Conservation (phyloP, 176 grass and related monocot species). For the Chrysopogon serrulatus region DNA sequence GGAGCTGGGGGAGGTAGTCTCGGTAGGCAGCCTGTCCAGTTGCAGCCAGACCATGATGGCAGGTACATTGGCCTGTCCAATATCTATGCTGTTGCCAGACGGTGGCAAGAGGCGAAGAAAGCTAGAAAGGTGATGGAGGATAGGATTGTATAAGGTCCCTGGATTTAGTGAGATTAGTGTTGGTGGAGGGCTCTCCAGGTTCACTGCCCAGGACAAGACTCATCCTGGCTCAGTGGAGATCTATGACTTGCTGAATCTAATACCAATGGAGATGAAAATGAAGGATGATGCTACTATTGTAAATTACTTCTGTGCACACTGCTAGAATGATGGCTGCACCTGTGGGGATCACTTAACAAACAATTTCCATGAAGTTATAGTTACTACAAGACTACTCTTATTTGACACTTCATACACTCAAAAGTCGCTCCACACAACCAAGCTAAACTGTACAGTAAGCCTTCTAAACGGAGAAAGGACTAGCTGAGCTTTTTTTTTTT, state of each 20-base stretch:
- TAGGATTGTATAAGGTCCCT: constrained; percentile 50
- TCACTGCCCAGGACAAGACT: constrained; percentile 55
- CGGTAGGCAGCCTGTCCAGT: constrained; percentile 54
- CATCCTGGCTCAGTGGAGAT: constrained; percentile 40
- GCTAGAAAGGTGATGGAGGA: constrained; percentile 58
- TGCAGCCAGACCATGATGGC: constrained; percentile 63
- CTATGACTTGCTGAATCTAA: constrained; percentile 48
- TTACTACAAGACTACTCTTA: constrained; percentile 14
- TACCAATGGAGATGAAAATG: constrained; percentile 57
- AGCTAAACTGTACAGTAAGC: constrained; percentile 19
- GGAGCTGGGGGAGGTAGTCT: constrained; percentile 58
- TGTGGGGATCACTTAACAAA: constrained; percentile 5
- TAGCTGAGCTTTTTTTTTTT: constrained; percentile 26
- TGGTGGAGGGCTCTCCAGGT: constrained; percentile 23
- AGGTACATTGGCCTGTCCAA: constrained; percentile 72
- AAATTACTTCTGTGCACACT: constrained; percentile 9
- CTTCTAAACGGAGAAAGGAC: constrained; percentile 6
- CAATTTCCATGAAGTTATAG: not conserved
- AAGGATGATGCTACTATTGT: constrained; percentile 8
- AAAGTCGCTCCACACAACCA: constrained; percentile 16
- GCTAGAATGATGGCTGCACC: not conserved
- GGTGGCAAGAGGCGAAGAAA: constrained; percentile 63
- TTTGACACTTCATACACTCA: constrained; percentile 5
- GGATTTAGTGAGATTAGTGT: constrained; percentile 74
- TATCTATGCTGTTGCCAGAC: constrained; percentile 53